phyloP scores from a whole-genome alignment of 2,329 filamentous ascomycete species.

The Fusarium sp. region DNA sequence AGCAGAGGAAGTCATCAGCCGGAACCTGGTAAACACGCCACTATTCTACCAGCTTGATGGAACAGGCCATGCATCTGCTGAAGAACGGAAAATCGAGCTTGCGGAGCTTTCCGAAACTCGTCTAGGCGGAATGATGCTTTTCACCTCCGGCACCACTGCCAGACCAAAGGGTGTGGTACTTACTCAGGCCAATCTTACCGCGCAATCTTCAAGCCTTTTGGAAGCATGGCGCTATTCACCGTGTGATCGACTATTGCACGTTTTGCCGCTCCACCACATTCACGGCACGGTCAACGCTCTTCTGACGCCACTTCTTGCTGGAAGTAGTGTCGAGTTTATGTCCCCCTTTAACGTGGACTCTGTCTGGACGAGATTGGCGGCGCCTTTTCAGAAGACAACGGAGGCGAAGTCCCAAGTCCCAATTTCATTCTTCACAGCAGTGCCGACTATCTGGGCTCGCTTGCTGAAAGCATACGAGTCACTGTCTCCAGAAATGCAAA shows the following conservation, averaged over 20 bases:
- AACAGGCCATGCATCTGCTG: slow-evolving; percentile 64
- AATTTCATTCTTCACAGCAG: slow-evolving; percentile 94
- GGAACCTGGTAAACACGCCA: slow-evolving; percentile 72
- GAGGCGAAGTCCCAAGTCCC: neutral
- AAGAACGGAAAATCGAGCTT: slow-evolving; percentile 65
- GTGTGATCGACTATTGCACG: slow-evolving; percentile 84
- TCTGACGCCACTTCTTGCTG: slow-evolving; percentile 86
- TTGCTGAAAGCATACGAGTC: slow-evolving; percentile 79
- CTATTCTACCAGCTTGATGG: slow-evolving; percentile 76
- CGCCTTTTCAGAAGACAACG: slow-evolving; percentile 72
- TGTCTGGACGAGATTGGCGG: slow-evolving; percentile 87
- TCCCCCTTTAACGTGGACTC: slow-evolving; percentile 90
- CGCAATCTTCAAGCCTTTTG: slow-evolving; percentile 82
- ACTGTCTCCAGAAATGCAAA: slow-evolving; percentile 71
- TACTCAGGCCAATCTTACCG: slow-evolving; percentile 81
- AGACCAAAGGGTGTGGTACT: slow-evolving; percentile 95
- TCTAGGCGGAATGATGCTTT: slow-evolving; percentile 91
- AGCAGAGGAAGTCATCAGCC: slow-evolving; percentile 76
- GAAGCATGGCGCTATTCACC: slow-evolving; percentile 89
- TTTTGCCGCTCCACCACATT: slow-evolving; percentile 95
- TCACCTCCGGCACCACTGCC: slow-evolving; percentile 96
- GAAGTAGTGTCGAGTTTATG: slow-evolving; percentile 90
- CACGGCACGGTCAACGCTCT: slow-evolving; percentile 96
- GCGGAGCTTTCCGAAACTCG: slow-evolving; percentile 62
- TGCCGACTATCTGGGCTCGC: slow-evolving; percentile 94